phyloP scores from a whole-genome alignment of 176 grass and related monocot genomes.

The Dactylis glomerata region DNA sequence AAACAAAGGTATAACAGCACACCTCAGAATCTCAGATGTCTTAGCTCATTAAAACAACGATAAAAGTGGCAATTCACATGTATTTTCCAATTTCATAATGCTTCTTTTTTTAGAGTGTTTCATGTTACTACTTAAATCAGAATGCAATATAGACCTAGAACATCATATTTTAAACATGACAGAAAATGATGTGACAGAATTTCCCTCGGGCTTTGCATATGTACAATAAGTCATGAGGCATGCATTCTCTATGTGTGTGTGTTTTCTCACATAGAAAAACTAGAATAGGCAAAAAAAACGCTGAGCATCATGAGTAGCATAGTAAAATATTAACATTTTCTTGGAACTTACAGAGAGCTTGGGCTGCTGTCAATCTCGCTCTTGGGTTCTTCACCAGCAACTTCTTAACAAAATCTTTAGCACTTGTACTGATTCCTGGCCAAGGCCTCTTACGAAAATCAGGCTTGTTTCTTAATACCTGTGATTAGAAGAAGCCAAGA shows the following conservation, averaged over 20 bases:
- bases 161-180: background rate
- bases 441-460: conserved; percentile 95
- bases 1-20: background rate
- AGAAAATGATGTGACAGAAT: background rate
- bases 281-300: background rate
- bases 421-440: conserved; percentile 71
- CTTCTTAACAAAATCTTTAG: conserved; percentile 95
- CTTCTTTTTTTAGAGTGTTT: background rate
- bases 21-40: background rate
- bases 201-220: background rate
- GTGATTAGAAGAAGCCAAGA: conserved; percentile 42
- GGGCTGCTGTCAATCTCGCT: conserved; percentile 92
- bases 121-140: background rate
- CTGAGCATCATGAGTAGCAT: background rate
- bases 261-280: background rate
- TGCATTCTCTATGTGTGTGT: background rate
- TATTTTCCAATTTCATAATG: background rate
- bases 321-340: conserved; percentile 14
- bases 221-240: background rate
- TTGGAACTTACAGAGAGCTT: conserved; percentile 86
- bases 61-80: background rate
- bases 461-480: conserved; percentile 96
- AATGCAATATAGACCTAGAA: background rate
- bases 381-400: conserved; percentile 93
- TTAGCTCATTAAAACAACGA: background rate